These are phyloP conservation scores for Epichloe scottii DNA, from an alignment of 2,329 filamentous ascomycete species.

Conservation along the genomic window DNA sequence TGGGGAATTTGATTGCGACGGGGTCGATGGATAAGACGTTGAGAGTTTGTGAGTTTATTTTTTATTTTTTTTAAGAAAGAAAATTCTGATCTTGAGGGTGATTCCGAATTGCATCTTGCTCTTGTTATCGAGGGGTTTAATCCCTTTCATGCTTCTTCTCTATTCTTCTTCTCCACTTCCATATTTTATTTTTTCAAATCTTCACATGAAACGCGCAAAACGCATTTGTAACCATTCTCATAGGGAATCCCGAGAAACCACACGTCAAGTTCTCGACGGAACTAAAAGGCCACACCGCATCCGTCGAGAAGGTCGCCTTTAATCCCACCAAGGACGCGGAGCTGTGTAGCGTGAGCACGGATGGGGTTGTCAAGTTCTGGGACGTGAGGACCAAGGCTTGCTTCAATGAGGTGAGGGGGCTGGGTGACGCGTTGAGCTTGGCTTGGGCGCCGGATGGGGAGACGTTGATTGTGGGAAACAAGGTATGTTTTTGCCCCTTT, in stretches of 20 bases:
- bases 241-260: conserved; percentile 64
- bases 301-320: conserved; percentile 66
- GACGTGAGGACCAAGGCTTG: conserved; percentile 62
- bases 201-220: not conserved
- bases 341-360: conserved; percentile 60
- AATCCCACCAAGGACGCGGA: conserved; percentile 67
- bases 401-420: conserved; percentile 54
- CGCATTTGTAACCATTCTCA: not conserved
- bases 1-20: conserved; percentile 73
- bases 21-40: conserved; percentile 59
- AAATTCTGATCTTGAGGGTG: not conserved
- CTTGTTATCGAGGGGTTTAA: no score
- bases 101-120: no score
- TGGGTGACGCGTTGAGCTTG: conserved; percentile 57
- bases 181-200: not conserved
- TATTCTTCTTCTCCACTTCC: not conserved
- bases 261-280: conserved; percentile 65
- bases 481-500: conserved; percentile 33
- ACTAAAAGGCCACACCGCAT: conserved; percentile 51
- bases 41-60: conserved; percentile 46
- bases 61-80: not conserved
- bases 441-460: conserved; percentile 63
- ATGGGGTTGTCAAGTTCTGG: conserved; percentile 69
- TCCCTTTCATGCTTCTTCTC: not conserved
- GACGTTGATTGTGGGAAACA: conserved; percentile 59